Evolutionary conservation across 176 grass and related monocot species (phyloP).

Genomic region (Triticum timopheevii): DNA sequence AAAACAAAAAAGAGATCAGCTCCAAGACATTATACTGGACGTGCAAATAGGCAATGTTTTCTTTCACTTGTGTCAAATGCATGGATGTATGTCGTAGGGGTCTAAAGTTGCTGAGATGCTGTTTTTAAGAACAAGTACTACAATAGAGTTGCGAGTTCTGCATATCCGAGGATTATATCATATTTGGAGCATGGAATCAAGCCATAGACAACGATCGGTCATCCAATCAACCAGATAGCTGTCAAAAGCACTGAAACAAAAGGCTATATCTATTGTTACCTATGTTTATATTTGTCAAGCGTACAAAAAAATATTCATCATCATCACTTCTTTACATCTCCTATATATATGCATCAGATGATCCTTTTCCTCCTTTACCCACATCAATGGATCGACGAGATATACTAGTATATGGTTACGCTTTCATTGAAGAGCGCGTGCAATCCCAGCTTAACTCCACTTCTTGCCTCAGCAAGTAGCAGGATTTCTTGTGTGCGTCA

Average conservation of each 20-base stretch:
- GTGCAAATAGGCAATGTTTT: no score
- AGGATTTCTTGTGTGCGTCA: background rate
- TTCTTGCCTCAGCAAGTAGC: background rate
- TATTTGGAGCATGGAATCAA: no score
- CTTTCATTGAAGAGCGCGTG: background rate
- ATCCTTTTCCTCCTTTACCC: background rate
- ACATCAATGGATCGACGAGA: background rate
- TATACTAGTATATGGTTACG: background rate
- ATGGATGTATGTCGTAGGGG: no score
- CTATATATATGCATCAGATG: background rate
- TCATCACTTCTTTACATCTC: background rate
- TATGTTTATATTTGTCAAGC: background rate
- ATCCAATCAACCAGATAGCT: no score
- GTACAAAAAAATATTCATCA: background rate
- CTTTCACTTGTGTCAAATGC: no score
- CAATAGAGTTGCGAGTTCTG: no score
- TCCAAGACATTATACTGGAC: no score
- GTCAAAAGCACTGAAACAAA: background rate
- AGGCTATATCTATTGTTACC: background rate
- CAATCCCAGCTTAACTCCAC: background rate
- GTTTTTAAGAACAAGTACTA: no score
- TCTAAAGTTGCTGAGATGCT: no score
- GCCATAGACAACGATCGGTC: no score
- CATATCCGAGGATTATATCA: no score
- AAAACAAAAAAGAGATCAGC: no score